Base-by-base conservation (phyloP, 495 filamentous ascomycete species). In the Chaetomidium leptoderma region DNA sequence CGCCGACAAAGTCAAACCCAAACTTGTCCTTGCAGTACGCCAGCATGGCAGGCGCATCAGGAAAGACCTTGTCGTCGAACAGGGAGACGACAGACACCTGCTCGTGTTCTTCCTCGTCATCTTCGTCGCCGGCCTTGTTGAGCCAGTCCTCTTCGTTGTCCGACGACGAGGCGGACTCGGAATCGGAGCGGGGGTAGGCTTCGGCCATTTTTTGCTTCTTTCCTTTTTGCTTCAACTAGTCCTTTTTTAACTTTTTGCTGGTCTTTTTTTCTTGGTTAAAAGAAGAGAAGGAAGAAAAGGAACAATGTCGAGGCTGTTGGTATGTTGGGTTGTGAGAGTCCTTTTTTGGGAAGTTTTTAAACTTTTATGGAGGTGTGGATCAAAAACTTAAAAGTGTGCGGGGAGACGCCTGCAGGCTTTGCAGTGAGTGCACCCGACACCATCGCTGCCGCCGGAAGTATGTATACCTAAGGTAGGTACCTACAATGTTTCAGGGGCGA, bases 141-240 rank as follows among this genome's bases (percentile, higher is more conserved):
- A 90, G 84, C 91, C 91, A 96, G 21, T 83, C 85, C 67, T 86
- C 84, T 45, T 89, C 86, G 42, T 80, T 72, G 53, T 58, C 61
- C 16, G 68, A 70, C 17, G 63, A 64, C n/a, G 63, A 61, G 16
- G 30, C 55, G 1, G 58, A 57, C 27, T 33, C 53, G 23, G 49
- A 50, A 54, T 55, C 51, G 42, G 49, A 57, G 32, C 30, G 48
- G 30, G 64, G 65, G 60, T 60, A 65, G 9, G 60, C 56, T 55
- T 68, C 62, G 9, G 62, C 55, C 65, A 67, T 67, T 53, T 27
- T 53, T 16, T 50, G 4, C 5, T 48, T 6, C 36, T 45, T 26
- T 14, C 14, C 27, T 27, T 26, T 14, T 3, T 5, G 21, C 5
- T 8, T 19, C 16, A 32, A 1, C 5, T 4, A 8, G 17, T 36